Percentiles rank a stretch among this genome's conserved stretches.
Evolutionary conservation across 768 basidiomycete species (phyloP).

Genomic region (Lentinula sp.): DNA sequence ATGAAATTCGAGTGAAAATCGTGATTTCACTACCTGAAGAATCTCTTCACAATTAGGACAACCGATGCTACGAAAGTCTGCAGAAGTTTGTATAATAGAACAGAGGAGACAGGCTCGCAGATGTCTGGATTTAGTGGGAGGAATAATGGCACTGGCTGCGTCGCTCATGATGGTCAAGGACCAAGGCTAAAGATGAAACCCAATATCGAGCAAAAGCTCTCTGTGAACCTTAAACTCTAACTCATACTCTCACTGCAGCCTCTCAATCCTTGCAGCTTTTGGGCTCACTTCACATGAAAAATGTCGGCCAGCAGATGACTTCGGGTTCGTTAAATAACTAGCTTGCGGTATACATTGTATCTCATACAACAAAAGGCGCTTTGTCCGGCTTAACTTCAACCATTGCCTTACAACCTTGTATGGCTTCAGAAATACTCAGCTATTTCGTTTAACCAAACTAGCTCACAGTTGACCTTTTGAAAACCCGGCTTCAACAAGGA

Average conservation of each 20-base stretch:
- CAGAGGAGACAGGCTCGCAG: conserved; percentile 92
- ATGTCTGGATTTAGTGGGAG: conserved; percentile 59
- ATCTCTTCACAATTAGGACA: conserved; percentile 98
- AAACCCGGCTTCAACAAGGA: conserved; percentile 87
- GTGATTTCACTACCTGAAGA: conserved; percentile 56
- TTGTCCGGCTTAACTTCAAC: conserved; percentile 76
- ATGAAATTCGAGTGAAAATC: background rate
- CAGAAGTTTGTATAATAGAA: conserved; percentile 79
- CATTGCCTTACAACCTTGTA: conserved; percentile 71
- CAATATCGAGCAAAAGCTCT: background rate
- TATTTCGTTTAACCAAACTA: background rate
- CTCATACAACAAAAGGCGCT: conserved; percentile 43
- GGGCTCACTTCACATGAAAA: conserved; percentile 38
- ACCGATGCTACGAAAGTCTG: conserved; percentile 79
- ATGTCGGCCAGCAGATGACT: conserved; percentile 61
- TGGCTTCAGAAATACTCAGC: conserved; percentile 14
- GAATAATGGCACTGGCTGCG: conserved; percentile 34
- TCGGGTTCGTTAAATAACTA: conserved; percentile 36
- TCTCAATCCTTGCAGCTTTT: background rate
- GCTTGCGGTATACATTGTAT: background rate
- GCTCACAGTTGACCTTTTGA: conserved; percentile 73
- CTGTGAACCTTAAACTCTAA: background rate
- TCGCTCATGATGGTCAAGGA: conserved; percentile 1
- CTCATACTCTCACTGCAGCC: background rate
- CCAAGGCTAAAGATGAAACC: background rate